phyloP scores from a whole-genome alignment of 495 filamentous ascomycete genomes.

The Apodospora peruviana region DNA sequence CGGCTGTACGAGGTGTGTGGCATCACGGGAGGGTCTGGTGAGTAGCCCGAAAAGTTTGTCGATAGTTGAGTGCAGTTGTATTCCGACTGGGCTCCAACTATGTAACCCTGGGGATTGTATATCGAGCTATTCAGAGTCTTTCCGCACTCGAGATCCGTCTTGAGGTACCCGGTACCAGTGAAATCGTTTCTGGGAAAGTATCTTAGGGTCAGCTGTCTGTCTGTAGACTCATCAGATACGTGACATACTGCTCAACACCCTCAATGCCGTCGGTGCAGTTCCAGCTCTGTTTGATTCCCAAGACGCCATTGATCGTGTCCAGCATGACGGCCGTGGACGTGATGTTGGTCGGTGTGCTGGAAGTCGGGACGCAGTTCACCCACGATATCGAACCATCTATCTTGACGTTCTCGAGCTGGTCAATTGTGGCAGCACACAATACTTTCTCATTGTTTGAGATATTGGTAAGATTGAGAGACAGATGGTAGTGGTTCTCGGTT shows the following conservation, averaged over 20 bases:
- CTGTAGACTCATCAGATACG: too few relatives aligned
- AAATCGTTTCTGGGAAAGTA: constrained; percentile 6
- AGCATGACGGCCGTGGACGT: constrained; percentile 5
- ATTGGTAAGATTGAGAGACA: constrained; percentile 14
- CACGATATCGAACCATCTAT: constrained; percentile 7
- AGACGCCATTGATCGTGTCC: constrained; percentile 7
- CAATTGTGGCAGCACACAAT: constrained; percentile 4
- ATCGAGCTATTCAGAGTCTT: constrained; percentile 1
- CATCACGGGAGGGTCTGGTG: constrained; percentile 23
- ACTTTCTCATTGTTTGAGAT: constrained; percentile 9
- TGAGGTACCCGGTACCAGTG: constrained; percentile 15
- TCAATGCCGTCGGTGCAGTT: constrained; percentile 12
- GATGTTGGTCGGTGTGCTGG: background rate
- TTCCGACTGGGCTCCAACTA: background rate
- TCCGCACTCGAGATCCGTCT: constrained; percentile 6
- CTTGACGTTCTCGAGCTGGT: background rate
- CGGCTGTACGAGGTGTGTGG: constrained; percentile 51
- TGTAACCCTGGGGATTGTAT: background rate
- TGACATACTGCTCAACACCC: constrained; percentile 13
- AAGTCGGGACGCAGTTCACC: constrained; percentile 5
- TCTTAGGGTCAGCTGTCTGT: background rate
- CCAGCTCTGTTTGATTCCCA: constrained; percentile 20
- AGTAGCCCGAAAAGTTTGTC: constrained; percentile 15
- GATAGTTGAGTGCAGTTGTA: constrained; percentile 9
- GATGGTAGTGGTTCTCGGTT: constrained; percentile 1